Evolutionary conservation across 345 rosid genomes (phyloP), one percentile per base, ranked within the genome.

Genomic region (Populus alba): DNA sequence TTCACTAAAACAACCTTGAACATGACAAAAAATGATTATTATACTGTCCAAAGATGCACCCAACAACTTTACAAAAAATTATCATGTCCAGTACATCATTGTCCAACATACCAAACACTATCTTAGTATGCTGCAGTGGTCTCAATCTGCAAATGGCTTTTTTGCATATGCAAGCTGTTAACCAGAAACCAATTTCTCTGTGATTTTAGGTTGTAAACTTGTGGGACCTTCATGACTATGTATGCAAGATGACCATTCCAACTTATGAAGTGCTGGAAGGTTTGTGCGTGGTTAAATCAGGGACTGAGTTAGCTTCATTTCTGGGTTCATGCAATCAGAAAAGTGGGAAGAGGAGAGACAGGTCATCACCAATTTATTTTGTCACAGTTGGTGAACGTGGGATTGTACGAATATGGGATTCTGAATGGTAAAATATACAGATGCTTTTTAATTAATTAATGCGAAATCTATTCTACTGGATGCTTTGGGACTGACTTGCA

Each of bases 361-460:
- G 77, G 66, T 83, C 92, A 45, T 81, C 74, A 37, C 86, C 70
- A 76, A 81, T 88, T 75, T 69, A 83, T 85, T 95, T 93, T 84
- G 72, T 90, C 70, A 92, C 99, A 27, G 90, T 89, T 68, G 99
- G 98, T 79, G 99, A 95, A 82, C 93, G 92, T 55, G 98, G 98
- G 80, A 81, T 90, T 78, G 89, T 94, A 68, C 89, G 94, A 61
- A 77, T 95, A 49, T 95, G 99, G 99, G 89, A 78, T 78, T 88
- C 97, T 83, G 94, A 89, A 85, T 86, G 98, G 99, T 95, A 86
- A 80, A 76, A 69, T 25, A 35, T 51, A 67, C 49, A 68, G 37
- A 47, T 71, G n/a, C 25, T 38, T 65, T 57, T 69, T 33, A 37
- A 47, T 9, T 67, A 31, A 16, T 75, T 59, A 62, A 0, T 57